Percentiles rank a stretch among this genome's conserved stretches.
Evolutionary conservation across 2,329 filamentous ascomycete species (phyloP).

Genomic region (Fusarium pseudonygamai): DNA sequence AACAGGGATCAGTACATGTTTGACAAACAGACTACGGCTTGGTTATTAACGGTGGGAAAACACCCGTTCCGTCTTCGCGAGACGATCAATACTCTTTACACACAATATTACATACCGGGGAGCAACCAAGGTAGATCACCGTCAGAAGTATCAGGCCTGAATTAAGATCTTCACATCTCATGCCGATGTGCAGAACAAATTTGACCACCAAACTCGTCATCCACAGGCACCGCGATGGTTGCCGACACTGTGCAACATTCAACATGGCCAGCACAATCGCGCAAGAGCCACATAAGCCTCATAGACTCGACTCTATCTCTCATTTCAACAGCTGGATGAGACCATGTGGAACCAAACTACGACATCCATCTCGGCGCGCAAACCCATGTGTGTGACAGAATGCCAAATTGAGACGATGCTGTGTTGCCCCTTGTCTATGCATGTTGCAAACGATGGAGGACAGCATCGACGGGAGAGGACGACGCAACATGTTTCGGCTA

Average conservation of each 20-base stretch:
- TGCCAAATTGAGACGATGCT: conserved; percentile 23
- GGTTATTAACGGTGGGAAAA: not conserved
- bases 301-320: conserved; percentile 14
- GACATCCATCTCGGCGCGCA: conserved; percentile 18
- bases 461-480: conserved; percentile 23
- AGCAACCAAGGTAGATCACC: not conserved
- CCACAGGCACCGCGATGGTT: conserved; percentile 6
- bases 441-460: conserved; percentile 25
- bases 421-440: conserved; percentile 13
- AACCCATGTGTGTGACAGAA: conserved; percentile 22
- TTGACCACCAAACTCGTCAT: not conserved
- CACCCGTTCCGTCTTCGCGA: not conserved
- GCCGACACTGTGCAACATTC: conserved; percentile 12
- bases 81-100: not conserved
- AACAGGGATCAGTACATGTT: not conserved
- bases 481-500: conserved; percentile 35
- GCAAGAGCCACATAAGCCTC: not conserved
- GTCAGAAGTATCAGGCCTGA: not conserved
- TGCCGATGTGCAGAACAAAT: conserved; percentile 22
- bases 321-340: not conserved
- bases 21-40: not conserved
- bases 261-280: not conserved
- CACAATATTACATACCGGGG: not conserved
- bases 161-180: conserved; percentile 30
- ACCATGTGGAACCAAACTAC: not conserved